Evolutionary conservation across 192 early-diverging fungal genomes (phyloP), one percentile per base, ranked within the genome.

Genomic region (Dissophora ornata): DNA sequence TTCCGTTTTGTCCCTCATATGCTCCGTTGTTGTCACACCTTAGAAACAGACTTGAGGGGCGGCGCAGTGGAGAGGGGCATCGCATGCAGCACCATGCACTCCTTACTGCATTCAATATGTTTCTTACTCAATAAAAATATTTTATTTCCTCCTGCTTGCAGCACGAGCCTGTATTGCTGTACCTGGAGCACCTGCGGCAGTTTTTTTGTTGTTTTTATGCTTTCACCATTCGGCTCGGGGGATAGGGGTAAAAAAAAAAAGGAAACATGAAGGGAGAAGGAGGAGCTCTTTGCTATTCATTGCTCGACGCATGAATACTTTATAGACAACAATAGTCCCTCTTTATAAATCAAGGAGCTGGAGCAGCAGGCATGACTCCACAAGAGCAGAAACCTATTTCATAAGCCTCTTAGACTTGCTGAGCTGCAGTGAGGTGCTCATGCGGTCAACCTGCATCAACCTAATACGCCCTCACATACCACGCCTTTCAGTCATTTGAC

Each of bases 201-300:
- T 38, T 38, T 38, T 38, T 38, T 38, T 45, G 6, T n/a, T n/a
- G 6, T 45, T 18, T 38, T 21, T 34, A 19, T 40, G 44, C 10
- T 18, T n/a, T 29, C n/a, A 26, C 49, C 9, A 0, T 51, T 2
- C 26, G 49, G 49, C 10, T 45, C 41, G 57, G 25, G 29, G 57
- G 57, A 58, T 58, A 58, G 57, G 57, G 57, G 57, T n/a, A 24
- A 54, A 51, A 12, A 28, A 51, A 51, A 53, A 53, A 53, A 53
- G 30, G 36, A 38, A 13, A 38, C 7, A 38, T 6, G 36, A 38
- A 9, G 36, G 36, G 36, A 38, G 36, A 32, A 18, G 51, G 51
- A 53, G 51, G 25, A 9, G 25, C 30, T 3, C 15, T 16, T 53
- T 4, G 29, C 30, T 32, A 9, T 21, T 9, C 11, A 26, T 53